Evolutionary conservation across 2,329 filamentous ascomycete genomes (phyloP).

Genomic region (Arthrobotrys sphaeroides): DNA sequence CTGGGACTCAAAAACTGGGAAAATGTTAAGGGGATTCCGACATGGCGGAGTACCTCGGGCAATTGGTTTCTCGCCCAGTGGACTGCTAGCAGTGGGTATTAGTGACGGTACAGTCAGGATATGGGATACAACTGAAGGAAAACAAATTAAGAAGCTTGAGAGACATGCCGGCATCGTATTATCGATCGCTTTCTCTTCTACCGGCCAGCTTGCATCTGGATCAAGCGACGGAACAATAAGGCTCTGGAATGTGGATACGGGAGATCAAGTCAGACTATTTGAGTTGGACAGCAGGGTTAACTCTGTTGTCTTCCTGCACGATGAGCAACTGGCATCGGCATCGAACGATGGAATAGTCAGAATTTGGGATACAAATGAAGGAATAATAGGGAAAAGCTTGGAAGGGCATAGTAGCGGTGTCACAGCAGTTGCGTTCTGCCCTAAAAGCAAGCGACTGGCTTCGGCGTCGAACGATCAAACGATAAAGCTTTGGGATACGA

Average conservation of each 20-base stretch:
- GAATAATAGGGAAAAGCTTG: not conserved
- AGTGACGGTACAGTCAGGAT: not conserved
- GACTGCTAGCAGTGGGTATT: no score
- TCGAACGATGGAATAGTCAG: not conserved
- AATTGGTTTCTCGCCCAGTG: constrained; percentile 2
- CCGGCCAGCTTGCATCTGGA: not conserved
- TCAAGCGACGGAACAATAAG: not conserved
- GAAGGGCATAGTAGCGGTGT: constrained; percentile 28
- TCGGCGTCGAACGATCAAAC: not conserved
- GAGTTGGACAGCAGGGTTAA: not conserved
- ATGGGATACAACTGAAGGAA: not conserved
- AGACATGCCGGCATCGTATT: not conserved
- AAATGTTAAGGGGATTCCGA: not conserved
- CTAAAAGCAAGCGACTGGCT: not conserved
- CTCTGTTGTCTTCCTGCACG: no score
- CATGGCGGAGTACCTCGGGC: constrained; percentile 10
- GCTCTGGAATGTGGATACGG: not conserved
- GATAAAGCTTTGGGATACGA: constrained; percentile 10
- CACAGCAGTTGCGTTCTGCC: not conserved
- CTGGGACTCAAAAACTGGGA: constrained; percentile 49
- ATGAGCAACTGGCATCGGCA: not conserved
- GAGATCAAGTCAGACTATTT: not conserved
- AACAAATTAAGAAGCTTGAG: not conserved
- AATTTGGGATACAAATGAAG: not conserved
- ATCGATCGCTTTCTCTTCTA: not conserved